Evolutionary conservation across 805 yeast species (phyloP), one percentile per base, ranked within the genome.

Genomic region (Nakazawaea sp.): DNA sequence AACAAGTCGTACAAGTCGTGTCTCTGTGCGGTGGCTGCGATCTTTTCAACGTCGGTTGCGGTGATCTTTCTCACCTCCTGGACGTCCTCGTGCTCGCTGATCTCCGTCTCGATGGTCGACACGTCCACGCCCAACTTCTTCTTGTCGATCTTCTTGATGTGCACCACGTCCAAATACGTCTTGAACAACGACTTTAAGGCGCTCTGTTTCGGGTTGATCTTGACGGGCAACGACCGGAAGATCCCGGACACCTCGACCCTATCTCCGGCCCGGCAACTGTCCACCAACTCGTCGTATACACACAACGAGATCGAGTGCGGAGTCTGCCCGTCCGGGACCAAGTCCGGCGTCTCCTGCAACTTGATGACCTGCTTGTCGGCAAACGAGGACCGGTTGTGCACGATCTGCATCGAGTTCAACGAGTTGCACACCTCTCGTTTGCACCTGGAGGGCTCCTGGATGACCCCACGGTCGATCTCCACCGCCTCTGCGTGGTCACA

Each of bases 321-420:
- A 2, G 98, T 92, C 61, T 92, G 98, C 13, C 98, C 98, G 61
- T 85, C 97, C 4, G 98, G 98, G 12, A 90, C 95, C 44, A 78
- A 70, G 58, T 92, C 98, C 1, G 96, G 96, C 0, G 96, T 88
- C 59, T 92, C 98, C 61, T 92, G 98, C 29, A 92, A 64, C 51
- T 86, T 85, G 47, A 92, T 78, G 20, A 92, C 90, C 61, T 92
- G 99, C 54, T 90, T 92, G 59, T 92, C 97, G 18, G 95, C 92
- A 60, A 90, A 92, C 1, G 86, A 73, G 26, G 95, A 84, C 48
- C 98, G 73, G 58, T 92, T 92, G 61, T 92, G 98, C 15, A 92
- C 72, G 33, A 92, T 63, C 41, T 81, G 76, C 97, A 92, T 87
- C 4, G 97, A 83, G 57, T 85, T 86, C 9, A 75, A 68, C 45